Percentiles rank a stretch among this genome's conserved stretches.
phyloP scores from a whole-genome alignment of 352 stramenopile genomes.

The Phytopythium litorale region DNA sequence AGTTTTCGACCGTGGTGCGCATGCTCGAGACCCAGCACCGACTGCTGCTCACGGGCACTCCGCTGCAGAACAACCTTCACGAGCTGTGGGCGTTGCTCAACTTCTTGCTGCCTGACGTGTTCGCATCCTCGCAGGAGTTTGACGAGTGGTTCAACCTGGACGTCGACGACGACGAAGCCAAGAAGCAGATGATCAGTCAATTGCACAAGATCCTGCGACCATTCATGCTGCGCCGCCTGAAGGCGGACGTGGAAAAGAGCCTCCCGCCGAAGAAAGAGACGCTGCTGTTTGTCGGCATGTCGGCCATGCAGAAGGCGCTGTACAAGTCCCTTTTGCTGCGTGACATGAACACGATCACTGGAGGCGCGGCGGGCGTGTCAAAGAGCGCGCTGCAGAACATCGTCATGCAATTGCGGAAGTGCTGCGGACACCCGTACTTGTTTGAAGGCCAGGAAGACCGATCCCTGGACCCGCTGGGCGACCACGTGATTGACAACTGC shows the following conservation, averaged over 20 bases:
- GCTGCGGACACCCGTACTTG: constrained; percentile 91
- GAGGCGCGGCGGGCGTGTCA: constrained; percentile 57
- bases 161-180: constrained; percentile 84
- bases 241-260: constrained; percentile 99
- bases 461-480: constrained; percentile 91
- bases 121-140: constrained; percentile 85
- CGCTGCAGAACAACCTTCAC: constrained; percentile 94
- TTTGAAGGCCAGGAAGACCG: constrained; percentile 96
- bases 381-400: constrained; percentile 84
- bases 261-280: constrained; percentile 98
- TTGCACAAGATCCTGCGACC: constrained; percentile 88
- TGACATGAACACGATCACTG: constrained; percentile 92
- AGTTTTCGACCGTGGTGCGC: constrained; percentile 84
- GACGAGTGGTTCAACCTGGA: constrained; percentile 89
- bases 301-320: constrained; percentile 92
- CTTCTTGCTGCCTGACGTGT: constrained; percentile 93
- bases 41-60: constrained; percentile 93
- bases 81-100: constrained; percentile 95
- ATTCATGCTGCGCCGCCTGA: constrained; percentile 97
- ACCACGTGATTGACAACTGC: constrained; percentile 97
- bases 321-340: constrained; percentile 96
- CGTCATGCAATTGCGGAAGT: constrained; percentile 88
- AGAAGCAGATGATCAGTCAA: constrained; percentile 89
- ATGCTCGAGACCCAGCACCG: constrained; percentile 84
- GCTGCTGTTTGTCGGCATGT: constrained; percentile 90